phyloP scores from a whole-genome alignment of 2,329 filamentous ascomycete genomes.

The Cladosporium austrohemisphaericum region DNA sequence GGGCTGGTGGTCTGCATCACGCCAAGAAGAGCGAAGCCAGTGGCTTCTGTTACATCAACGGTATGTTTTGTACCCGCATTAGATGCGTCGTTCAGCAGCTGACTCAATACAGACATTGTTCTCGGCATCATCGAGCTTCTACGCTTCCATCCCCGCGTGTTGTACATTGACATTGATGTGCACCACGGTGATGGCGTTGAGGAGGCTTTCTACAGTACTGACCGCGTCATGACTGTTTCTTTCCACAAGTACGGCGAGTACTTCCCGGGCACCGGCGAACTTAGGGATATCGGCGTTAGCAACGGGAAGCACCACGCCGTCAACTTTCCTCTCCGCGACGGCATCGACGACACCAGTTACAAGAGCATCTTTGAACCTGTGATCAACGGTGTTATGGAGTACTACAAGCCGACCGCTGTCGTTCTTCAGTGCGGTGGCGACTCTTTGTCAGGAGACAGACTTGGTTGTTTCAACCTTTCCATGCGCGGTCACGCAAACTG shows the following conservation, averaged over 20 bases:
- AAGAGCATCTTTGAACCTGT: slow-evolving; percentile 66
- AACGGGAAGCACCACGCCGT: slow-evolving; percentile 64
- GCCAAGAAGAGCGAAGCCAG: slow-evolving; percentile 48
- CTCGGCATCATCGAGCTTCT: slow-evolving; percentile 63
- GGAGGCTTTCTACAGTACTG: slow-evolving; percentile 68
- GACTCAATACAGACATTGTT: slow-evolving; percentile 53
- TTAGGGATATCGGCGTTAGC: slow-evolving; percentile 66
- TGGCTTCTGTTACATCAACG: slow-evolving; percentile 49
- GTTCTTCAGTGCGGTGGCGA: slow-evolving; percentile 68
- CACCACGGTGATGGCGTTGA: slow-evolving; percentile 67
- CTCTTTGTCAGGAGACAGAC: slow-evolving; percentile 62
- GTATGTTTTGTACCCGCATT: slow-evolving; percentile 25
- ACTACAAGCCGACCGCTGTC: slow-evolving; percentile 63
- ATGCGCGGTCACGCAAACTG: slow-evolving; percentile 69
- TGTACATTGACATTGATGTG: slow-evolving; percentile 66
- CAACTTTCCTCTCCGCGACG: slow-evolving; percentile 66
- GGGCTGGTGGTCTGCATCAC: slow-evolving; percentile 48
- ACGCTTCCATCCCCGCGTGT: slow-evolving; percentile 60
- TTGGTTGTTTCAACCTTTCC: slow-evolving; percentile 67
- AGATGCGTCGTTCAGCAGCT: slow-evolving; percentile 2
- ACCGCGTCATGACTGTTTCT: slow-evolving; percentile 67
- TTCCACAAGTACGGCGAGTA: slow-evolving; percentile 73
- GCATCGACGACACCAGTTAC: slow-evolving; percentile 65
- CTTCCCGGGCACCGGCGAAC: slow-evolving; percentile 66
- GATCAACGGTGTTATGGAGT: slow-evolving; percentile 66